phyloP scores from a whole-genome alignment of 2,329 filamentous ascomycete species.

The Calonectria multiphialidica region DNA sequence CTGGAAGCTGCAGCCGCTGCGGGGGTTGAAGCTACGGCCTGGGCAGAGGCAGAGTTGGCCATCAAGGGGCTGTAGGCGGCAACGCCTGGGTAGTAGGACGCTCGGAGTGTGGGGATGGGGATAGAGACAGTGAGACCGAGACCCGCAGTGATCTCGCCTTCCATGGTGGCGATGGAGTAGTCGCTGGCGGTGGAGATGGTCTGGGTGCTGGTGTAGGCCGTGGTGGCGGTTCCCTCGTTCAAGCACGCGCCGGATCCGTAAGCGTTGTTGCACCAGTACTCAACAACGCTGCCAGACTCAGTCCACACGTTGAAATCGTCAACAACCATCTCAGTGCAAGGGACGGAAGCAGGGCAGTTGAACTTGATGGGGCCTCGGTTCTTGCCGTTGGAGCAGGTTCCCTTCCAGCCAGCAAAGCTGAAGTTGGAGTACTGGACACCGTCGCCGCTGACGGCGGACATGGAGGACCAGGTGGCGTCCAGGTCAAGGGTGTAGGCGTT shows the following conservation, averaged over 20 bases:
- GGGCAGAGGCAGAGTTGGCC: constrained; percentile 11
- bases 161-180: constrained; percentile 31
- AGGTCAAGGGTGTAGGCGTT: constrained; percentile 37
- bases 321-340: constrained; percentile 35
- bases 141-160: constrained; percentile 26
- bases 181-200: constrained; percentile 24
- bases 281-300: constrained; percentile 22
- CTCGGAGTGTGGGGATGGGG: constrained; percentile 29
- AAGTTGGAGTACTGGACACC: constrained; percentile 37
- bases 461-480: constrained; percentile 35
- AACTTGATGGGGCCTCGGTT: constrained; percentile 37
- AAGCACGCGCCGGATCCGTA: constrained; percentile 33
- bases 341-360: constrained; percentile 33
- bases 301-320: constrained; percentile 35
- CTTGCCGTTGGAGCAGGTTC: constrained; percentile 32
- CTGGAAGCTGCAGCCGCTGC: neutral
- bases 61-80: constrained; percentile 29
- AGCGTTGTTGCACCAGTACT: constrained; percentile 35
- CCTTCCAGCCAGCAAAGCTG: constrained; percentile 37
- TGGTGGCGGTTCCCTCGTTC: constrained; percentile 19
- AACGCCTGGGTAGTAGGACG: constrained; percentile 30
- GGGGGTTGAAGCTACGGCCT: neutral
- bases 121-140: constrained; percentile 32
- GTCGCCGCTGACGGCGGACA: constrained; percentile 25
- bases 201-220: constrained; percentile 30